phyloP scores from a whole-genome alignment of 2,329 filamentous ascomycete genomes.

The Colletotrichum orchidophilum region DNA sequence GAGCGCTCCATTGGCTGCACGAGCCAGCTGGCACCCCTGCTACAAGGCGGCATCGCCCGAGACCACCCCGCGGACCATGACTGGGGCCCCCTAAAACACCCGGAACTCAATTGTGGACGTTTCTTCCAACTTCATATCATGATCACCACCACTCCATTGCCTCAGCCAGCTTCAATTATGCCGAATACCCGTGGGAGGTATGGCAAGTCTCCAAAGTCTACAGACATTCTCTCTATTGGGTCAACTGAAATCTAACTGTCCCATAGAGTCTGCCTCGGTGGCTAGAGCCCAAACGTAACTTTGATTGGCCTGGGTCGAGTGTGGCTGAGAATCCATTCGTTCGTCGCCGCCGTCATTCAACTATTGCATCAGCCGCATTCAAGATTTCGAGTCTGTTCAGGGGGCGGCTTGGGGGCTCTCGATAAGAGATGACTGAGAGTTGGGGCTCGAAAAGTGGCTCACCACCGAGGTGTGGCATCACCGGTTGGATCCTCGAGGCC shows the following conservation, averaged over 20 bases:
- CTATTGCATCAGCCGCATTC: background rate
- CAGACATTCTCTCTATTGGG: background rate
- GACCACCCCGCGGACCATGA: background rate
- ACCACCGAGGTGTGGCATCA: background rate
- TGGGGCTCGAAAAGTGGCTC: background rate
- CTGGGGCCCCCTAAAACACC: background rate
- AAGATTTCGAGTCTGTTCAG: background rate
- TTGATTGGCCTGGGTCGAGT: background rate
- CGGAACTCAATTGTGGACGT: constrained; percentile 8
- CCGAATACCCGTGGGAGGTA: too few species aligned
- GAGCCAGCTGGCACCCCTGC: background rate
- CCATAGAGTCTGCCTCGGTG: background rate
- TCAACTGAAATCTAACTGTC: background rate
- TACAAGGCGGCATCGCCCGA: constrained; percentile 15
- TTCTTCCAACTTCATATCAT: constrained; percentile 26
- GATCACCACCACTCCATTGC: background rate
- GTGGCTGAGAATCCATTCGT: background rate
- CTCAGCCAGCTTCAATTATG: background rate
- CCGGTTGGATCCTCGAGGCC: background rate
- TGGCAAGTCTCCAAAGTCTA: background rate
- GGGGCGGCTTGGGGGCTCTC: background rate
- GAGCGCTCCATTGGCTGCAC: constrained; percentile 2
- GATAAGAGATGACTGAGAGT: background rate
- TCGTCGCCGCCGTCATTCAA: background rate
- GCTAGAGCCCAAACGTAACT: background rate